Base-by-base conservation (phyloP, 257 asterid species). In the Haberlea rhodopensis region DNA sequence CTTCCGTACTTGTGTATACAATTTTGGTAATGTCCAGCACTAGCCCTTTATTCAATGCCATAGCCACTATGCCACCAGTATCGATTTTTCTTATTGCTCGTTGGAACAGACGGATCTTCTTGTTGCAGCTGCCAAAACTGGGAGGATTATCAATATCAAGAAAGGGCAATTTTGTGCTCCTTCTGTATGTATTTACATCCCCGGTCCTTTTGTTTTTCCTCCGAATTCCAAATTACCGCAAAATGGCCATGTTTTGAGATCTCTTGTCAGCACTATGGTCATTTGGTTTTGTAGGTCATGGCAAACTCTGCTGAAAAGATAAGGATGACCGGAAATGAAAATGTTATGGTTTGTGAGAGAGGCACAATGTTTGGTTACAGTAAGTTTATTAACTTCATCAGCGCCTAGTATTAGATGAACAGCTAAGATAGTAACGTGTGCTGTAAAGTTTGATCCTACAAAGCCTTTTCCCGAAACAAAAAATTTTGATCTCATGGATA, bases 351-450 rank as follows among this genome's bases (percentile, higher is more conserved):
- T 70, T 94, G 99, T 66, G 99, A 94, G 85, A 87, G 99, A 81
- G 99, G 99, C 73, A 94, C 99, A 52, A 90, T 94, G 95, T 94
- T 90, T 81, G 99, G 96, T 74, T 92, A 89, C 57, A 87, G 97
- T 90, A 79, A 80, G 95, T 82, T 31, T 19, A 34, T 54, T 56
- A 31, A 58, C 60, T 65, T 31, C 73, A 57, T 40, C 18, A 24
- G 16, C 20, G 2, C 53, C 23, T 6, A 25, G 22, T 27, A 8
- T 7, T 23, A 18, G 13, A 5, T 62, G 34, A n/a, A n/a, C 22
- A 8, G 25, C 19, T 29, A 51, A 16, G n/a, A 19, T 58, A 37
- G 5, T 59, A 15, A 34, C 26, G 55, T 15, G 48, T 45, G 13
- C 10, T 11, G 11, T n/a, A 0, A n/a, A 16, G 46, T 32, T 23